Percentiles rank a stretch among this genome's conserved stretches.
These are phyloP conservation scores for Cyberlindnera petersonii DNA, from an alignment of 805 yeast species.

Conservation along the genomic window DNA sequence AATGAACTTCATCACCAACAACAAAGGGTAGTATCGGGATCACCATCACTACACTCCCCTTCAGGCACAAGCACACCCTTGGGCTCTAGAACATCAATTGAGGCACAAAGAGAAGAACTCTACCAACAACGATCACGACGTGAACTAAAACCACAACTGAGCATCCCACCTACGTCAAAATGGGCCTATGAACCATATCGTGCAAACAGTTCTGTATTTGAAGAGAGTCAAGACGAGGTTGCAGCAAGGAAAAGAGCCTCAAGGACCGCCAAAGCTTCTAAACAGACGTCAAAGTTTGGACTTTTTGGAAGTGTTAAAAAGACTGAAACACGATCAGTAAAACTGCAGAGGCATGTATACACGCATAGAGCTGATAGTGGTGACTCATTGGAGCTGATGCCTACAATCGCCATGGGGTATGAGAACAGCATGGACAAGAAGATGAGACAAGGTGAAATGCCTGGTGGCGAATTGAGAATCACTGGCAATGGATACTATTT, in stretches of 20 bases:
- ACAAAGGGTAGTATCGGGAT: background rate
- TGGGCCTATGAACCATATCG: conserved; percentile 12
- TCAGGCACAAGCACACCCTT: background rate
- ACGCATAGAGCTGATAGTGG: conserved; percentile 17
- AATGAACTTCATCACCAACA: background rate
- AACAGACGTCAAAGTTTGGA: conserved; percentile 4
- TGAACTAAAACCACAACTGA: background rate
- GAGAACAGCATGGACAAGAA: conserved; percentile 23
- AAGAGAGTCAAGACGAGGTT: conserved; percentile 9
- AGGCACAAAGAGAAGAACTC: background rate
- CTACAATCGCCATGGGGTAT: conserved; percentile 28
- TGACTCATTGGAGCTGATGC: conserved; percentile 25
- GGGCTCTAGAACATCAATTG: background rate
- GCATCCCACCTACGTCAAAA: conserved; percentile 3
- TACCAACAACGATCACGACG: background rate
- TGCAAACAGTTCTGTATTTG: conserved; percentile 15
- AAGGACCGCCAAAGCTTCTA: background rate
- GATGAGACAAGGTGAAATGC: conserved; percentile 13
- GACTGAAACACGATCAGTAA: background rate
- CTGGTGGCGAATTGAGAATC: conserved; percentile 25
- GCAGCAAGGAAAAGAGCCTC: conserved; percentile 1
- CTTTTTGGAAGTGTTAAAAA: conserved; percentile 1
- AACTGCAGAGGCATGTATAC: conserved; percentile 6
- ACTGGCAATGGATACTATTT: conserved; percentile 25
- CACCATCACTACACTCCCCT: background rate